A percentile compares a stretch with the other conserved stretches of the same genome.
phyloP scores from a whole-genome alignment of 441 rosid genomes.

The Syzygium malaccense region DNA sequence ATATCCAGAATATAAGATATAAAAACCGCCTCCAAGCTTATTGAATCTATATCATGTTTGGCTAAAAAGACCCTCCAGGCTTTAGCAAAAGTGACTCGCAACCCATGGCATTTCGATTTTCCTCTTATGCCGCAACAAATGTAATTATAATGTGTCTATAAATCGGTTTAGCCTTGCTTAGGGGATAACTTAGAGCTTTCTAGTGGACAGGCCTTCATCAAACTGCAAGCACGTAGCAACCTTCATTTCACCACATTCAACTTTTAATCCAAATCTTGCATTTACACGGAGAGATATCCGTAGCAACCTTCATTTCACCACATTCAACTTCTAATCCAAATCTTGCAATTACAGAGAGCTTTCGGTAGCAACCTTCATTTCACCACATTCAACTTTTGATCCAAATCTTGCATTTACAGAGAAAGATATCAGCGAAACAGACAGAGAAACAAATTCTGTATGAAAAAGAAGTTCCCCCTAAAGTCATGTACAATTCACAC shows the following conservation, averaged over 20 bases:
- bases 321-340: background rate
- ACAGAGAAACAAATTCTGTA: background rate
- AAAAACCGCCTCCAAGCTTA: background rate
- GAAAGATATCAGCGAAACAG: accelerated
- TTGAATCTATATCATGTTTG: background rate
- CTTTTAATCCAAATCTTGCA: background rate
- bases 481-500: background rate
- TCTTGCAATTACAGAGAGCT: background rate
- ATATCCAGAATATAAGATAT: background rate
- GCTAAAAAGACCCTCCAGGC: background rate
- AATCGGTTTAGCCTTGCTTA: background rate
- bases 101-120: background rate
- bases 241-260: background rate
- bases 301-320: background rate
- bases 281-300: background rate
- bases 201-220: background rate
- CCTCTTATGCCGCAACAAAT: background rate
- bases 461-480: background rate
- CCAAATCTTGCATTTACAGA: background rate
- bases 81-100: background rate
- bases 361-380: background rate
- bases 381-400: background rate
- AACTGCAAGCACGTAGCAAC: background rate
- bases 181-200: background rate
- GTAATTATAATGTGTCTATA: background rate